Base-by-base conservation (phyloP, 1,284 basidiomycete genomes). In the Wallemia mellicola region DNA sequence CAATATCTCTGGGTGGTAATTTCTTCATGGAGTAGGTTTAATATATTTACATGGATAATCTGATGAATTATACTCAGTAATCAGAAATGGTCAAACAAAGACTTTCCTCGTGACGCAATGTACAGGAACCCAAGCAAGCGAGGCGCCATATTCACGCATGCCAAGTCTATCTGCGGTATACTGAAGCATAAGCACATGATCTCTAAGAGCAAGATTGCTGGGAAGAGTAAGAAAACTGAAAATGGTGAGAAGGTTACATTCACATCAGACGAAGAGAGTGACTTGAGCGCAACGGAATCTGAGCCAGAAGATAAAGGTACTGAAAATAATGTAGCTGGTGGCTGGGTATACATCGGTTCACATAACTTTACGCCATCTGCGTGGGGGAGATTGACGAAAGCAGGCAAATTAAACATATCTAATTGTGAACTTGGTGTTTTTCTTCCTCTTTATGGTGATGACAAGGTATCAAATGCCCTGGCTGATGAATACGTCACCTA, bases 71-170 rank as follows among this genome's bases (percentile, higher is more conserved):
- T n/a, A 22, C 32, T 15, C 27, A 59, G 33, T 30, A 24, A 9
- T 15, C 32, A 24, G 27, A 59, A 59, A n/a, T 57, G 55, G 55
- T 15, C 22, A 26, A 24, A 11, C 3, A 7, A 19, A 14, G 55
- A 57, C 15, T 57, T 57, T 28, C 55, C 55, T 26, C 55, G 55
- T 15, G 15, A 57, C 24, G 55, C 24, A 11, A 17, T 57, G 15
- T n/a, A 28, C 55, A 57, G 24, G 22, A 57, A 57, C 55, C 55
- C 55, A n/a, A 27, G 25, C 55, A 57, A 57, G 24, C 55, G 55
- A 9, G 55, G 25, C 3, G 3, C 3, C 3, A 26, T 57, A 19
- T 57, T 57, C 55, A 57, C 27, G 55, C 55, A 57, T 24, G 27
- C 55, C 3, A 57, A 57, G 27, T 26, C 11, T 2, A 57, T 57